phyloP scores from a whole-genome alignment of 768 basidiomycete genomes.

The Lenzites betulinus region DNA sequence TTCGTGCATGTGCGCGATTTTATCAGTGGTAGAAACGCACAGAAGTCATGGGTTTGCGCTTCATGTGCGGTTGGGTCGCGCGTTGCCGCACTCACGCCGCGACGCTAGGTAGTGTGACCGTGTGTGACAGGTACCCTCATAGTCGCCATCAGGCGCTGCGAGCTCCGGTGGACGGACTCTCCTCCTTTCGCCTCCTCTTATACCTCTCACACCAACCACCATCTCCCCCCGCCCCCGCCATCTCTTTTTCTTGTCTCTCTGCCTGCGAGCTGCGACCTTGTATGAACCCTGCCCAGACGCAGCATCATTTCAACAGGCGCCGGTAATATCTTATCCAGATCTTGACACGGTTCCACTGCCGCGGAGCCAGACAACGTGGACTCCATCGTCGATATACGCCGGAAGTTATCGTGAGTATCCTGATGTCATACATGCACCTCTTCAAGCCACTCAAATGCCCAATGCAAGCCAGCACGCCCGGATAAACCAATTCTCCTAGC shows the following conservation, averaged over 20 bases:
- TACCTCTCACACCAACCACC: conserved; percentile 7
- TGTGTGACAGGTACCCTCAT: conserved; percentile 15
- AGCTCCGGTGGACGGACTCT: neutral
- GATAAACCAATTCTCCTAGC: conserved; percentile 11
- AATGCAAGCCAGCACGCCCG: neutral
- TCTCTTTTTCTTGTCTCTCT: neutral
- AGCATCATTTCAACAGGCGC: neutral
- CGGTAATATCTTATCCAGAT: neutral
- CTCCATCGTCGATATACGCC: neutral
- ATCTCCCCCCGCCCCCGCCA: neutral
- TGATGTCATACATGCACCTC: neutral
- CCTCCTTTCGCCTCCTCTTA: conserved; percentile 3
- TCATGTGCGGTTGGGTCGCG: no score
- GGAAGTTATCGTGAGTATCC: neutral
- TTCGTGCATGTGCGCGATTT: no score
- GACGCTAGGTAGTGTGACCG: neutral
- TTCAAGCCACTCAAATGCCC: neutral
- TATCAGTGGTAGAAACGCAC: no score
- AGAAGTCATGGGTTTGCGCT: no score
- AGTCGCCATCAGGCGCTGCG: conserved; percentile 12
- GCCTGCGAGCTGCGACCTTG: neutral
- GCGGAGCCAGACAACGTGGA: neutral
- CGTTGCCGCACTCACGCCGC: neutral
- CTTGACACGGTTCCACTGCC: neutral
- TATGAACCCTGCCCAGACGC: neutral